Base-by-base conservation (phyloP, 495 filamentous ascomycete genomes). In the Endocarpon pusillum region DNA sequence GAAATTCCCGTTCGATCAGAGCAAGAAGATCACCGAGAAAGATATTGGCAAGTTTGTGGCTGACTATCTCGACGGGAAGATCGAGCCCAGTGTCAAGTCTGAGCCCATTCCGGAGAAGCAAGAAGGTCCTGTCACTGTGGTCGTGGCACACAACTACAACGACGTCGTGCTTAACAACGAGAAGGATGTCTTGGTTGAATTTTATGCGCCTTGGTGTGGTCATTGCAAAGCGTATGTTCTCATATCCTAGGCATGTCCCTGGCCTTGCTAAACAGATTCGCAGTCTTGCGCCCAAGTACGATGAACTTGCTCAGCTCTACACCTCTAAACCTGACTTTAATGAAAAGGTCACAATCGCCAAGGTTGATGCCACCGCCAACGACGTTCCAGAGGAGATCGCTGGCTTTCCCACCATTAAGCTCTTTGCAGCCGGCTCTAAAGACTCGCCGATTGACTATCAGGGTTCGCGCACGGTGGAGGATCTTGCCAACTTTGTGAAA, bases 321-420 rank as follows among this genome's bases (percentile, higher is more conserved):
- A 65, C 64, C 51, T 64, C 75, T 42, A 56, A 64, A 47, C 60
- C 71, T 36, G 78, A 82, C 36, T 71, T 72, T 52, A 67, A 71
- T 53, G 66, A 75, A 49, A 80, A 94, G 69, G 77, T 96, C 23
- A 78, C 78, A 40, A 75, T 99, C 46, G 89, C 91, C 54, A 99
- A 99, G 73, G 81, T 99, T 47, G 89, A 99, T 53, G 89, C 89
- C 31, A 99, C 91, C 22, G 62, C 66, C 64, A 97, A 97, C 63
- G 89, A 97, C 52, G 81, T 96, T 18, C 89, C 91, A 9, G 86
- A 94, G 56, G 78, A 93, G 54, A 89, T 99, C 54, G 73, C 79
- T 53, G 89, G 89, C 35, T 99, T 99, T 81, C 89, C 89, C 19
- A 99, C 89, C 52, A 96, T 99, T 71, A 99, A 94, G 71, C 70